Base-by-base conservation (phyloP, 768 basidiomycete species). In the Bullera alba region DNA sequence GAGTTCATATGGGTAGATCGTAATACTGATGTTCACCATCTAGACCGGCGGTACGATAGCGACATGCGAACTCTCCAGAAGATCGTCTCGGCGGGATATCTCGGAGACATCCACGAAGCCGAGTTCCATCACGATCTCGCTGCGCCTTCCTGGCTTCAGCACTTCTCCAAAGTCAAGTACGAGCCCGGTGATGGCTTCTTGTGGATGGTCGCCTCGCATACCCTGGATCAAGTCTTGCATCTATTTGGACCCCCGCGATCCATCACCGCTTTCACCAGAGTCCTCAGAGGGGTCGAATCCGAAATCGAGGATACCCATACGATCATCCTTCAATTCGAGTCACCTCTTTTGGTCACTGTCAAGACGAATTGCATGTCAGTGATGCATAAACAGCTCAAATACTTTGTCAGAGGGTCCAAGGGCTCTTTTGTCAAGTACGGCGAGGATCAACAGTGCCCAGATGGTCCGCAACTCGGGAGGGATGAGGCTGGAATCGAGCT, bases 11-110 rank as follows among this genome's bases (percentile, higher is more conserved):
- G n/a, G n/a, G n/a, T n/a, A n/a, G n/a, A n/a, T n/a, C n/a, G n/a
- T n/a, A n/a, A n/a, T n/a, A n/a, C n/a, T n/a, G n/a, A n/a, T n/a
- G n/a, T n/a, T n/a, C n/a, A n/a, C n/a, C n/a, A n/a, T n/a, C n/a
- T n/a, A 54, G 53, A 42, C 34, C 51, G 62, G n/a, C 56, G 62
- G 37, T 64, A 60, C 49, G 62, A 64, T 34, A 10, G 10, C 10
- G 32, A 34, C n/a, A 10, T 34, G 10, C 32, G 32, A 10, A 34
- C 32, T 34, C 10, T 34, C 43, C 43, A 58, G 42, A 48, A 51
- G 14, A 28, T 64, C 41, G 22, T 64, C 16, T 26, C 51, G 22
- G 29, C 38, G 10, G 47, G 50, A 12, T 35, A 29, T 14, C 30
- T 58, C 19, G 62, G 62, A 14, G 44, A 47, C 34, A 52, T 64